Conservation (phyloP, 169 alveolate genomes). For the Plasmodium sp. region DNA sequence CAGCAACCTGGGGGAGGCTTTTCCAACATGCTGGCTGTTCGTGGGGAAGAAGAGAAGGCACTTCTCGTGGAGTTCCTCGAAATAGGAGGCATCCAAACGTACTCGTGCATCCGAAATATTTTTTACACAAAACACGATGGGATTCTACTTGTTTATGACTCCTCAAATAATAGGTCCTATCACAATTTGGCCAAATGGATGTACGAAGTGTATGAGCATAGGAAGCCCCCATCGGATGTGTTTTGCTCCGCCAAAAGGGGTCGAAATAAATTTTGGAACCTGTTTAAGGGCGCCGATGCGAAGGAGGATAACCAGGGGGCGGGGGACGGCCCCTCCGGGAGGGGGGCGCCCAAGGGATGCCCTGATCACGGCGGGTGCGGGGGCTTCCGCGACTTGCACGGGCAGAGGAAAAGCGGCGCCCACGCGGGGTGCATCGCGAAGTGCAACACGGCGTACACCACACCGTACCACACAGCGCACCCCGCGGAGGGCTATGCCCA, state of each 20-base stretch:
- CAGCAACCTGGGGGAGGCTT: background rate
- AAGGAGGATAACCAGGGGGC: background rate
- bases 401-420: background rate
- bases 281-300: background rate
- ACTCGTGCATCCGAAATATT: constrained; percentile 53
- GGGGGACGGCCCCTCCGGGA: background rate
- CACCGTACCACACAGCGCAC: too few species aligned
- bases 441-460: background rate
- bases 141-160: constrained; percentile 48
- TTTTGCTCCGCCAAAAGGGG: constrained; percentile 22
- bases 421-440: background rate
- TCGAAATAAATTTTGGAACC: constrained; percentile 25
- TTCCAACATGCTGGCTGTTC: background rate
- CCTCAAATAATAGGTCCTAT: constrained; percentile 63
- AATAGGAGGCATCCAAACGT: constrained; percentile 68
- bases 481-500: background rate
- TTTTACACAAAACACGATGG: constrained; percentile 71
- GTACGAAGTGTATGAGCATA: constrained; percentile 40
- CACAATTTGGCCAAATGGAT: constrained; percentile 66
- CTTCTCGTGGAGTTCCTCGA: constrained; percentile 55
- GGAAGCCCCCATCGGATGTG: constrained; percentile 55
- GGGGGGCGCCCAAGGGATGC: background rate
- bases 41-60: background rate
- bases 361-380: background rate
- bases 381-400: background rate